phyloP scores from a whole-genome alignment of 2,329 filamentous ascomycete genomes.

The Nectriaceae sp. region DNA sequence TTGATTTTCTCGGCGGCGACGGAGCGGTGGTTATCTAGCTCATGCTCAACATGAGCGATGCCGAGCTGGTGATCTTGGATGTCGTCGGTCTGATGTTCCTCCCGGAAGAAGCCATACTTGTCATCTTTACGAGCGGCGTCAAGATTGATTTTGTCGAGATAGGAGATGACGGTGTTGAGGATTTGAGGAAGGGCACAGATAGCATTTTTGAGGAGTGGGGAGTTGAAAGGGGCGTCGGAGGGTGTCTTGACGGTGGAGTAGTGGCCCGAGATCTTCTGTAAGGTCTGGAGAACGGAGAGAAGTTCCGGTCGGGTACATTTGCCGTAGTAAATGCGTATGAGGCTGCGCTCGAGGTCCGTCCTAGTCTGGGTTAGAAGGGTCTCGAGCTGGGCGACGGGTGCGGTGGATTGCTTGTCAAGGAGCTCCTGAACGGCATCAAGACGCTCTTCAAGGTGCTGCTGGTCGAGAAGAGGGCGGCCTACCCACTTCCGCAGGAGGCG shows the following conservation, averaged over 20 bases:
- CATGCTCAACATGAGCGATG: constrained; percentile 89
- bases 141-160: constrained; percentile 83
- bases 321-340: constrained; percentile 96
- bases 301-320: constrained; percentile 92
- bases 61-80: constrained; percentile 88
- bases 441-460: constrained; percentile 71
- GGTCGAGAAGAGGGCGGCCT: constrained; percentile 83
- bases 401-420: constrained; percentile 65
- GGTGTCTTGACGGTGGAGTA: constrained; percentile 68
- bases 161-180: constrained; percentile 68
- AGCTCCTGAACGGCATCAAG: constrained; percentile 87
- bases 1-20: constrained; percentile 72
- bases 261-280: constrained; percentile 79
- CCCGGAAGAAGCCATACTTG: constrained; percentile 91
- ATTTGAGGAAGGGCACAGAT: constrained; percentile 78
- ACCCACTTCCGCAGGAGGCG: constrained; percentile 93
- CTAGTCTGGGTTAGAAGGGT: constrained; percentile 70
- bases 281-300: constrained; percentile 77
- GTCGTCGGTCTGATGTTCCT: constrained; percentile 82
- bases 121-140: constrained; percentile 83
- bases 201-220: constrained; percentile 68
- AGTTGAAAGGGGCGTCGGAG: constrained; percentile 71
- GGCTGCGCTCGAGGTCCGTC: constrained; percentile 85
- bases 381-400: constrained; percentile 72
- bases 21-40: constrained; percentile 75